Evolutionary conservation across 495 filamentous ascomycete species (phyloP).

Genomic region (Neurospora sp.): DNA sequence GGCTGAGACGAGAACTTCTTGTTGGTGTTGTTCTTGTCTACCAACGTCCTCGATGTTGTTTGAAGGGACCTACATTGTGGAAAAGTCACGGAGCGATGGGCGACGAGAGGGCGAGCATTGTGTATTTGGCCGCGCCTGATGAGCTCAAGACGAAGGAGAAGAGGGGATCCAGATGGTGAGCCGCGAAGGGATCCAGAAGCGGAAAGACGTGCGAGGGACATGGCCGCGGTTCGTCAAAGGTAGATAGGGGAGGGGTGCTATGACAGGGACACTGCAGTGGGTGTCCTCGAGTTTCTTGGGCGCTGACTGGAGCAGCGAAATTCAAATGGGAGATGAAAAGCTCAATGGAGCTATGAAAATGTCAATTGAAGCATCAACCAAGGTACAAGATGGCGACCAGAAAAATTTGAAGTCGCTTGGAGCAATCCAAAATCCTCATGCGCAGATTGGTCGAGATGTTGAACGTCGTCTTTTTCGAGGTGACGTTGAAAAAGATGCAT

Average conservation of each 20-base stretch:
- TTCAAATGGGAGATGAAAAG: not conserved
- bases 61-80: constrained; percentile 10
- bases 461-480: not conserved
- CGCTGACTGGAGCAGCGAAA: not conserved
- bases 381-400: not conserved
- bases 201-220: not conserved
- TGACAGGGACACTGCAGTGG: not conserved
- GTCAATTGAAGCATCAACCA: not conserved
- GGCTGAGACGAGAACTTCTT: constrained; percentile 14
- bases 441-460: not conserved
- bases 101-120: not conserved
- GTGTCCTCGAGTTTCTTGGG: not conserved
- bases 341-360: not conserved
- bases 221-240: not conserved
- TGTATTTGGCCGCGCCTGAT: not conserved
- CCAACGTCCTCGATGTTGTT: constrained; percentile 8
- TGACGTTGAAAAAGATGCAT: not conserved
- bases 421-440: not conserved
- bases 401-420: not conserved
- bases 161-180: not conserved
- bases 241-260: not conserved
- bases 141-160: constrained; percentile 1
- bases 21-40: constrained; percentile 4
- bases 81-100: not conserved
- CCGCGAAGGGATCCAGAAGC: not conserved